Percentiles rank a stretch among this genome's conserved stretches.
These are phyloP conservation scores for Gracilaria domingensis DNA, from an alignment of 23 red algal species.

Conservation along the genomic window DNA sequence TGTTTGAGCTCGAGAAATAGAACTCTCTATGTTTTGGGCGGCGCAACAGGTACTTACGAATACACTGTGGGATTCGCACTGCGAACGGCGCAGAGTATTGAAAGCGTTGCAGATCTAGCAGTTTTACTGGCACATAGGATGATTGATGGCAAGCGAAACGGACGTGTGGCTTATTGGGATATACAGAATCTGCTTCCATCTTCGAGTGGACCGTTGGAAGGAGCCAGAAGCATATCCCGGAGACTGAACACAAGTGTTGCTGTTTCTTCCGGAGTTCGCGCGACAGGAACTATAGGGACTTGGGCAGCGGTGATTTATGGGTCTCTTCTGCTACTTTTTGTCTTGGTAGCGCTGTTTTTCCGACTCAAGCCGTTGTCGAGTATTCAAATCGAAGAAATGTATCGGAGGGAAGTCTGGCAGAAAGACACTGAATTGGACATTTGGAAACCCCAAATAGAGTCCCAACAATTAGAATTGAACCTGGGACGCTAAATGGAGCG, in stretches of 20 bases:
- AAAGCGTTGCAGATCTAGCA: conserved; percentile 1
- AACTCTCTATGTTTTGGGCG: not conserved
- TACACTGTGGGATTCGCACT: not conserved
- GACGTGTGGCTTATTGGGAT: not conserved
- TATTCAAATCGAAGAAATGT: not conserved
- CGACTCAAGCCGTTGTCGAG: not conserved
- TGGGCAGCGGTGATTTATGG: not conserved
- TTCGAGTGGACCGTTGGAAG: not conserved
- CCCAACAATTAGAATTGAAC: not conserved
- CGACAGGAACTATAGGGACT: not conserved
- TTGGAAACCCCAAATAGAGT: not conserved
- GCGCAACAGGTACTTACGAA: not conserved
- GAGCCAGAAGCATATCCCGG: not conserved
- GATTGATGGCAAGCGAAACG: not conserved
- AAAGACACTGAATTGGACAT: not conserved
- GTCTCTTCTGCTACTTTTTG: not conserved
- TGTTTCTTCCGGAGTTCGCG: not conserved
- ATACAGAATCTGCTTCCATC: not conserved
- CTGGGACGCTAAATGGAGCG: not conserved
- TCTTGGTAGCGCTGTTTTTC: not conserved
- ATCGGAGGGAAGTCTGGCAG: not conserved
- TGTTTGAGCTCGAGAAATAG: not conserved
- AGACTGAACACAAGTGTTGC: not conserved
- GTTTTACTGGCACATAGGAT: not conserved
- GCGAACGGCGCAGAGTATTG: not conserved